A percentile compares a stretch with the other conserved stretches of the same genome.
Conservation (phyloP, 1,284 basidiomycete genomes). For the Trametes polyzona region DNA sequence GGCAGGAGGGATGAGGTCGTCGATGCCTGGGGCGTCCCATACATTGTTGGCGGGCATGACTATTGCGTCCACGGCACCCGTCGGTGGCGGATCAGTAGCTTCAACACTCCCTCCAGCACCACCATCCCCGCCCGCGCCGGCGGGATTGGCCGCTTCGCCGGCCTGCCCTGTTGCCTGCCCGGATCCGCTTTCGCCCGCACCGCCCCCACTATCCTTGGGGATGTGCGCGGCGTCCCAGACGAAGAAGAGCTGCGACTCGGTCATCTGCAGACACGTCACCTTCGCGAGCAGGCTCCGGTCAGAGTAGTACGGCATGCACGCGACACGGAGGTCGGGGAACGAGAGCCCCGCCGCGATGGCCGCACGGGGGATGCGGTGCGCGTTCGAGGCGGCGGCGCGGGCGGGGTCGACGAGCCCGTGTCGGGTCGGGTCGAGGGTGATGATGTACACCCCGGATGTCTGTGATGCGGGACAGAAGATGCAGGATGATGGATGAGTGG, state of each 20-base stretch:
- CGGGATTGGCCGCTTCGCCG: neutral
- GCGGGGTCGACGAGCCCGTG: constrained; percentile 23
- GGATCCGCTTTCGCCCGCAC: neutral
- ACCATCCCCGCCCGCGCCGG: neutral
- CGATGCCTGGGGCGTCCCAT: neutral
- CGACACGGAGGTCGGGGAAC: constrained; percentile 38
- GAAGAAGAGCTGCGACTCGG: constrained; percentile 40
- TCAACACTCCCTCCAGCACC: neutral
- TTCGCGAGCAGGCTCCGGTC: constrained; percentile 37
- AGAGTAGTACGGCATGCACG: constrained; percentile 44
- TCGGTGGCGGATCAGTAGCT: neutral
- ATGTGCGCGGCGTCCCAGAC: constrained; percentile 30
- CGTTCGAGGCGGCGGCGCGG: constrained; percentile 13
- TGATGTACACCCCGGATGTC: constrained; percentile 44
- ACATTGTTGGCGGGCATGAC: neutral
- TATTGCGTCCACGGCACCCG: neutral
- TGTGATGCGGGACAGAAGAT: constrained; percentile 36
- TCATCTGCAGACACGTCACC: constrained; percentile 62
- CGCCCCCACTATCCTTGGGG: constrained; percentile 5
- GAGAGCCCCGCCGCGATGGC: constrained; percentile 25
- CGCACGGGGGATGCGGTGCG: constrained; percentile 19
- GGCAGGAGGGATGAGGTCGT: neutral
- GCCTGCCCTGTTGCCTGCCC: neutral
- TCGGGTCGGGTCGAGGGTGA: constrained; percentile 29
- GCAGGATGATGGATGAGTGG: neutral